phyloP scores from a whole-genome alignment of 768 basidiomycete genomes.

The Lentinula lateritia region DNA sequence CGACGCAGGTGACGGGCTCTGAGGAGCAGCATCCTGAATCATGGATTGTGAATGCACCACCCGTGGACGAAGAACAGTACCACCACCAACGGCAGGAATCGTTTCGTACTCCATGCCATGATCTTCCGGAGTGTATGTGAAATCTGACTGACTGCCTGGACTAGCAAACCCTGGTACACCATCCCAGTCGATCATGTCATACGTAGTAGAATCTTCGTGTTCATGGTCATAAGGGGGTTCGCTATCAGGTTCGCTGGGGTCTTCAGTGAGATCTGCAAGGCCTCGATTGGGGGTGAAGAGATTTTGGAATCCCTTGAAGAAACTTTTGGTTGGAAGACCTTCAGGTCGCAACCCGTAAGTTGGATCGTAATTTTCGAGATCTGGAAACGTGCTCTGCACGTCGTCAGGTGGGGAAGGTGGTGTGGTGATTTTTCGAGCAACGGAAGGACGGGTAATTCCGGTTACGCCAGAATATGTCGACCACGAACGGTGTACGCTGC shows the following conservation, averaged over 20 bases:
- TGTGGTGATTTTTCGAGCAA: slow-evolving; percentile 14
- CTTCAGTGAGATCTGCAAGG: slow-evolving; percentile 78
- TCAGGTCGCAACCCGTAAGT: slow-evolving; percentile 95
- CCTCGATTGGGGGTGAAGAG: slow-evolving; percentile 66
- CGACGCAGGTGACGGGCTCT: slow-evolving; percentile 17
- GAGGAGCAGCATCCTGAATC: slow-evolving; percentile 37
- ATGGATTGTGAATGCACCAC: slow-evolving; percentile 82
- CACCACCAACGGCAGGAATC: slow-evolving; percentile 89
- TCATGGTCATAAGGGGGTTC: slow-evolving; percentile 19
- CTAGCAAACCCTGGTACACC: slow-evolving; percentile 44
- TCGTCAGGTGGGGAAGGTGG: slow-evolving; percentile 15
- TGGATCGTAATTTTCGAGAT: slow-evolving; percentile 87
- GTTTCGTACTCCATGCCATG: slow-evolving; percentile 71
- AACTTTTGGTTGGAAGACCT: slow-evolving; percentile 78
- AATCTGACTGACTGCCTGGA: slow-evolving; percentile 32
- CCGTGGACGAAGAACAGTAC: slow-evolving; percentile 78
- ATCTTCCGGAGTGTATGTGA: slow-evolving; percentile 17
- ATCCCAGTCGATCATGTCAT: slow-evolving; percentile 70
- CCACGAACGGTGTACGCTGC: slow-evolving; percentile 23
- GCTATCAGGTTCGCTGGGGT: slow-evolving; percentile 33
- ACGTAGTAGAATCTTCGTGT: slow-evolving; percentile 38
- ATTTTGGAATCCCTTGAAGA: slow-evolving; percentile 72
- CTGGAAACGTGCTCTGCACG: slow-evolving; percentile 24
- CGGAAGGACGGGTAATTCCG: slow-evolving; percentile 22
- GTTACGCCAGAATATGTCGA: slow-evolving; percentile 36